Base-by-base conservation (phyloP, 179 eudicot species). In the Silene coronaria region DNA sequence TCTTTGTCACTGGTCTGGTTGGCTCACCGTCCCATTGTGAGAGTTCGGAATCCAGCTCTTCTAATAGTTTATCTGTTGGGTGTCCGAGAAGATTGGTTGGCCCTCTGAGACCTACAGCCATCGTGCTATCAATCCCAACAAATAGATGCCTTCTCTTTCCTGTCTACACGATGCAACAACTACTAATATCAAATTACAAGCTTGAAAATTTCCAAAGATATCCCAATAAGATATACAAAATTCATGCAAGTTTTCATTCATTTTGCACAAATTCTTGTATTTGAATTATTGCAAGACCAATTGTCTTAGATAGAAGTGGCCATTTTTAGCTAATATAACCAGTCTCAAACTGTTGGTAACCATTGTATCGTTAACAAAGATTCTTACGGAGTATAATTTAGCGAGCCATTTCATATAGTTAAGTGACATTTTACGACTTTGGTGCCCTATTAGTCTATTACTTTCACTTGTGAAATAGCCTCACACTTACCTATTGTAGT, bases 51-150 rank as follows among this genome's bases (percentile, higher is more conserved):
- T 86, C 92, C 76, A 94, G 51, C 36, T 92, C 85, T 69, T 78
- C 78, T 75, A 94, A 84, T 27, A 94, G 78, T 75, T 84, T 27
- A 72, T 94, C 95, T 65, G 91, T 88, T 14, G 97, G 96, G 84
- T 94, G 98, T 75, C 97, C 98, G 75, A 94, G 87, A 24, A 94
- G 84, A 86, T 94, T 94, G 71, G 98, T 92, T 65, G 98, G 98
- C 76, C 98, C 97, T 62, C 96, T 90, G 45, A 94, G 79, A 27
- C 97, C 99, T 24, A 82, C 78, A 24, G 84, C 77, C 94, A 88
- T 90, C 19, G 97, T 85, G 86, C 86, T 90, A 80, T 94, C 97
- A 70, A 92, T 79, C 74, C 97, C 97, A 45, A 94, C 95, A 78
- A 94, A 92, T n/a, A 89, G 90, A 92, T 90, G 77, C 51, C 87